Base-by-base conservation (phyloP, 1,139 yeast species). In the Candida sp. region DNA sequence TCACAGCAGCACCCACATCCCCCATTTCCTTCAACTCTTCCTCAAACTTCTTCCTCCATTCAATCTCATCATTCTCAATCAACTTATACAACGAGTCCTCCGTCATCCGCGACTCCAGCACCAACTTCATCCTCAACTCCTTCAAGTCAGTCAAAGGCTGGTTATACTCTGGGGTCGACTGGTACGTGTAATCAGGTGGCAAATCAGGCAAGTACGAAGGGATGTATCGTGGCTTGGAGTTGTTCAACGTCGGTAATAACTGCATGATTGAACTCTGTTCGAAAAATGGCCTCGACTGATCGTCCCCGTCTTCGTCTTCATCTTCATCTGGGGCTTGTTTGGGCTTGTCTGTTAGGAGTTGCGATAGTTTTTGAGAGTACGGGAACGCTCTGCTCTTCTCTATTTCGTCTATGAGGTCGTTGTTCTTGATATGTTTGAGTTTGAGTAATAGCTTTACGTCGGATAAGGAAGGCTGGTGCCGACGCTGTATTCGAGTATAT, bases 151-250 rank as follows among this genome's bases (percentile, higher is more conserved):
- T 81, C n/a, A 86, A 70, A 22, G 87, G 75, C 31, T 83, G 75
- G 55, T 84, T 78, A 63, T 77, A 90, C 54, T 80, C 78, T 0
- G 96, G 88, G 0, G 97, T 89, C 48, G 84, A 80, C 67, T 84
- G 85, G 64, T 88, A 93, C 0, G 98, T 93, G 67, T 92, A 96
- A 61, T 90, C 97, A 0, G 98, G 97, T 1, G 98, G 98, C 37
- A 92, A 76, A 25, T 84, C 85, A 0, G 98, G 98, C 61, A 93
- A 72, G 84, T 91, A 91, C 4, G 71, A 61, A 0, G 96, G 96
- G 4, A 90, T 78, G 58, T 85, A 83, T 2, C 65, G 62, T n/a
- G 84, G 85, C 39, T 75, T 68, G 23, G 68, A 62, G 30, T 79
- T 72, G 30, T 79, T 72, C 11, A 77, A 73, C 17, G 85, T 76